Conservation (phyloP, 345 rosid genomes). For the Pugionium cornutum region DNA sequence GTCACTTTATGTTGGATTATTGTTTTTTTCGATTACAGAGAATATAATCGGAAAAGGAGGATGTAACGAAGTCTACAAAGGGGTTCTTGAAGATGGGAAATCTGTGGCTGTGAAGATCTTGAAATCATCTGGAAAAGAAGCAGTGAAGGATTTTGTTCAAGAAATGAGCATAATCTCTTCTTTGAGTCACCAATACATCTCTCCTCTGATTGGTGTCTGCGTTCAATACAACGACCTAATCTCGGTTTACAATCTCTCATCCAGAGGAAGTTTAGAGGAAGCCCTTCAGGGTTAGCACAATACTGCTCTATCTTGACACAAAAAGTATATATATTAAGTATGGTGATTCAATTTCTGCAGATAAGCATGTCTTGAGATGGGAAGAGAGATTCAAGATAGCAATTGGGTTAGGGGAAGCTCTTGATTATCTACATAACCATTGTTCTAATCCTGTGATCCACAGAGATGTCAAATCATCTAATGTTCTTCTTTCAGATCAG, state of each 20-base stretch:
- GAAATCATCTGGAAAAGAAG: slow-evolving; percentile 61
- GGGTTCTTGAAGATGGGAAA: slow-evolving; percentile 69
- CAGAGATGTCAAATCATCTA: slow-evolving; percentile 87
- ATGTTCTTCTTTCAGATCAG: slow-evolving; percentile 76
- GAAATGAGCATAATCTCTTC: slow-evolving; percentile 80
- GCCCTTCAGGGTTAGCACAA: slow-evolving; percentile 61
- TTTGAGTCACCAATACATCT: slow-evolving; percentile 58
- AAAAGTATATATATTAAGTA: neutral
- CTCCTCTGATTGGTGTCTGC: slow-evolving; percentile 69
- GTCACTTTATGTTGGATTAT: neutral
- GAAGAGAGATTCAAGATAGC: slow-evolving; percentile 62
- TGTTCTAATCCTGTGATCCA: slow-evolving; percentile 78
- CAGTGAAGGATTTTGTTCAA: slow-evolving; percentile 62
- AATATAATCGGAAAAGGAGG: slow-evolving; percentile 86
- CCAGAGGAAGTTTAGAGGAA: slow-evolving; percentile 79
- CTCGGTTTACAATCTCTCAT: slow-evolving; percentile 69
- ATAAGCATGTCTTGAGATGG: slow-evolving; percentile 58
- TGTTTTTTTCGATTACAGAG: slow-evolving; percentile 44
- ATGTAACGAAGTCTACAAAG: slow-evolving; percentile 71
- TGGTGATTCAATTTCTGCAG: slow-evolving; percentile 25
- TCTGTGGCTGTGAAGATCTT: slow-evolving; percentile 71
- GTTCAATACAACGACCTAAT: slow-evolving; percentile 52
- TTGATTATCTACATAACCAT: slow-evolving; percentile 66
- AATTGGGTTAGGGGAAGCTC: slow-evolving; percentile 68
- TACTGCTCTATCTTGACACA: neutral